phyloP scores from a whole-genome alignment of 352 stramenopile genomes.

The Phytopythium vexans region DNA sequence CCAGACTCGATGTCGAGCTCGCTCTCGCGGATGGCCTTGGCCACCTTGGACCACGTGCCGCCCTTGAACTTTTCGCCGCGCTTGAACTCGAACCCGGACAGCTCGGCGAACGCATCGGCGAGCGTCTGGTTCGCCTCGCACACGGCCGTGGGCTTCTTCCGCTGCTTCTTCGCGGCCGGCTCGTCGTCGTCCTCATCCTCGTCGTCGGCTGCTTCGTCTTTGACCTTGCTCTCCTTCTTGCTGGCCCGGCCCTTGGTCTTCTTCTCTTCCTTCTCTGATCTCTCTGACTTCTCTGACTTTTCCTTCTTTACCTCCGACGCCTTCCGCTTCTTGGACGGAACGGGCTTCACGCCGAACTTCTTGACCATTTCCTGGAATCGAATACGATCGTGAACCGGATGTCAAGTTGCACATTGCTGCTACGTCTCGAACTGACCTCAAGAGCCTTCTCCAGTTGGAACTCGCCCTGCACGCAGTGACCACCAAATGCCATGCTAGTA shows the following conservation, averaged over 20 bases:
- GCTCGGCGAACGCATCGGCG: conserved; percentile 71
- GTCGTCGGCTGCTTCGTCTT: conserved; percentile 29
- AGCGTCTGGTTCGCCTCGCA: conserved; percentile 70
- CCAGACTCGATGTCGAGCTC: conserved; percentile 60
- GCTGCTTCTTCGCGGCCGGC: conserved; percentile 53
- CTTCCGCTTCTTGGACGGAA: conserved; percentile 60
- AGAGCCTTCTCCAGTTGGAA: conserved; percentile 73
- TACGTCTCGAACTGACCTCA: conserved; percentile 23
- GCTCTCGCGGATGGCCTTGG: conserved; percentile 75
- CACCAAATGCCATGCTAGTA: conserved; percentile 3
- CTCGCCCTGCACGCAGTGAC: conserved; percentile 37
- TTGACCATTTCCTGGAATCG: conserved; percentile 61
- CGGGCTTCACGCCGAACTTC: conserved; percentile 62
- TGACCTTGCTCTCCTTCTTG: conserved; percentile 16
- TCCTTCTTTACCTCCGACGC: conserved; percentile 26
- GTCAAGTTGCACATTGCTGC: not conserved
- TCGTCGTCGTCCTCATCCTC: conserved; percentile 43
- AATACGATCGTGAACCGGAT: not conserved
- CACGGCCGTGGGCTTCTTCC: conserved; percentile 35
- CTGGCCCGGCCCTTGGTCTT: conserved; percentile 25
- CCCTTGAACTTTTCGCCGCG: conserved; percentile 84
- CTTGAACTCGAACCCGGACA: conserved; percentile 89
- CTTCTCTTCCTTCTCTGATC: conserved; percentile 16
- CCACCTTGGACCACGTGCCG: conserved; percentile 85
- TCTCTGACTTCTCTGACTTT: conserved; percentile 24